These are phyloP conservation scores for Podosphaera leucotricha DNA, from an alignment of 2,329 filamentous ascomycete genomes.

Conservation along the genomic window DNA sequence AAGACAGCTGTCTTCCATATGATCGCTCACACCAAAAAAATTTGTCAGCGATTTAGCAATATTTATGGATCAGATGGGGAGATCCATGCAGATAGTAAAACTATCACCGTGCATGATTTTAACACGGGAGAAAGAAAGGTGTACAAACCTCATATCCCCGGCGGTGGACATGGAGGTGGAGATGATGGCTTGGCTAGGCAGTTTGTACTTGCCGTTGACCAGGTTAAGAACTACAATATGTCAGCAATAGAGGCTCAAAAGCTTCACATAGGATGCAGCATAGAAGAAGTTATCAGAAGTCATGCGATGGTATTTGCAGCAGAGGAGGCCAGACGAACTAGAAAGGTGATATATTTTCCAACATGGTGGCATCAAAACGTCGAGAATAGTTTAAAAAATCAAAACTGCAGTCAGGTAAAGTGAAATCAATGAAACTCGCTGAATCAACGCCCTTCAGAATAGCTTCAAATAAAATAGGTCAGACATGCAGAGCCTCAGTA, in stretches of 20 bases:
- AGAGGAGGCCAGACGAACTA: conserved; percentile 54
- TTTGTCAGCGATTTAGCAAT: conserved; percentile 65
- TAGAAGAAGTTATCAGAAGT: conserved; percentile 72
- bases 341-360: conserved; percentile 49
- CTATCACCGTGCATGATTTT: conserved; percentile 57
- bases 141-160: conserved; percentile 35
- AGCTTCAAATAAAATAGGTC: too few relatives aligned
- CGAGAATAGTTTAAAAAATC: conserved; percentile 9
- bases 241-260: conserved; percentile 47
- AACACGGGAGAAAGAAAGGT: conserved; percentile 25
- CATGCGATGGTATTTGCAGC: conserved; percentile 89
- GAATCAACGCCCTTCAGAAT: too few relatives aligned
- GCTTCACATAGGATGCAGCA: conserved; percentile 52
- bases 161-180: conserved; percentile 50
- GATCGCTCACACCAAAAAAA: conserved; percentile 69
- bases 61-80: conserved; percentile 77
- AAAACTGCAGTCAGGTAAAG: too few relatives aligned
- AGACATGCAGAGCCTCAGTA: too few relatives aligned
- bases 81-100: conserved; percentile 58
- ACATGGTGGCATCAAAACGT: conserved; percentile 49
- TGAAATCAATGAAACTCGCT: too few relatives aligned
- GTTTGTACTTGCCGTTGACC: conserved; percentile 62
- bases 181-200: conserved; percentile 59
- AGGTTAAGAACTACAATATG: conserved; percentile 49
- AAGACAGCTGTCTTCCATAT: conserved; percentile 88